Evolutionary conservation across 2,329 filamentous ascomycete species (phyloP).

Genomic region (Xylariaceae sp.): DNA sequence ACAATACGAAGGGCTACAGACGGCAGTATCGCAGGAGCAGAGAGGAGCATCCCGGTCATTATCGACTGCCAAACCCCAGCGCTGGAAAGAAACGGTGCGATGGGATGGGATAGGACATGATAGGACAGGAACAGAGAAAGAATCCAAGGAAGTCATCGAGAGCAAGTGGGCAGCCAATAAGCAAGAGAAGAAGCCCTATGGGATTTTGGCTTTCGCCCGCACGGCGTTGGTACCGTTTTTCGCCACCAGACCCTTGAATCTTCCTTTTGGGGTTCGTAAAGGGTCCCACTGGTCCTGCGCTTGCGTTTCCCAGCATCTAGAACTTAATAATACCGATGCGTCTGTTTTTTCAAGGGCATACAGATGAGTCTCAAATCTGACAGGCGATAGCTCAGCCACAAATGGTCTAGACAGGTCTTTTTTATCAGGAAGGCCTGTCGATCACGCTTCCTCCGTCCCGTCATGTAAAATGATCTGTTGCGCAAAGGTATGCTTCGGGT

Average conservation of each 20-base stretch:
- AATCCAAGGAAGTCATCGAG: slow-evolving; percentile 35
- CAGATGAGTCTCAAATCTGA: slow-evolving; percentile 22
- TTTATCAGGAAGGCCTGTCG: slow-evolving; percentile 29
- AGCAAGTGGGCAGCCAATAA: slow-evolving; percentile 34
- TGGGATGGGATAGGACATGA: slow-evolving; percentile 1
- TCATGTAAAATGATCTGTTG: slow-evolving; percentile 21
- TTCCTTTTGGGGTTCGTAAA: slow-evolving; percentile 38
- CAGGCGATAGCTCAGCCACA: slow-evolving; percentile 41
- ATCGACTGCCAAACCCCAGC: slow-evolving; percentile 33
- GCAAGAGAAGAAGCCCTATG: too few relatives aligned
- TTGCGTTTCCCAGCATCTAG: slow-evolving; percentile 26
- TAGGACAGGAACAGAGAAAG: slow-evolving; percentile 25
- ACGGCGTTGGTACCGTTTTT: slow-evolving; percentile 34
- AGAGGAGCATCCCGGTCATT: slow-evolving; percentile 27
- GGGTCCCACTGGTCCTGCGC: slow-evolving; percentile 33
- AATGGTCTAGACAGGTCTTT: slow-evolving; percentile 42
- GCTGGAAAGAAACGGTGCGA: slow-evolving; percentile 19
- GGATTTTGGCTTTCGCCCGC: slow-evolving; percentile 38
- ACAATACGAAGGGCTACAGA: slow-evolving; percentile 30
- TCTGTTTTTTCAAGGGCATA: slow-evolving; percentile 21
- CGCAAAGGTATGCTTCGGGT: slow-evolving; percentile 3
- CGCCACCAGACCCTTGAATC: slow-evolving; percentile 43
- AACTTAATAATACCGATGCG: slow-evolving; percentile 22
- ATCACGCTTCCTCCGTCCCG: slow-evolving; percentile 26
- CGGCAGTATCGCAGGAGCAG: slow-evolving; percentile 29